Conservation (phyloP, 768 basidiomycete species). For the Macrolepiota dolichaula region DNA sequence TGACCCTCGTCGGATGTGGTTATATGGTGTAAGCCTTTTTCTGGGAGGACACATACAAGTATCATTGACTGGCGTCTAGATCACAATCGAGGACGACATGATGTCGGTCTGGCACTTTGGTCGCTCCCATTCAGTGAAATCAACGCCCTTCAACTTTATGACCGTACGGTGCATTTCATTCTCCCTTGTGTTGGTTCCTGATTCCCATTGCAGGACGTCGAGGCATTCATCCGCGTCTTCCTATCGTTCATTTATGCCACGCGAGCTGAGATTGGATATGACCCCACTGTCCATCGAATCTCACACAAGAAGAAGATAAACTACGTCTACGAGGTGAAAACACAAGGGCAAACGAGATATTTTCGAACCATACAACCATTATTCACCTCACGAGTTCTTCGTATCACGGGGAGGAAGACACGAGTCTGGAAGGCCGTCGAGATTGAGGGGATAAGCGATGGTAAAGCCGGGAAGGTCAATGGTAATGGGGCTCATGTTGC, state of each 20-base stretch:
- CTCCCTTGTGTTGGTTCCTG: neutral
- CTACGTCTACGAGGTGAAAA: neutral
- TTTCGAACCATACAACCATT: neutral
- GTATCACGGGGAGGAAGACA: slow-evolving; percentile 11
- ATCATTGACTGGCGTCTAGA: too few relatives aligned
- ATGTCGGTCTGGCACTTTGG: slow-evolving; percentile 7
- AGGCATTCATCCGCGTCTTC: neutral
- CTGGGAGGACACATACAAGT: too few relatives aligned
- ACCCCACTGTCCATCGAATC: neutral
- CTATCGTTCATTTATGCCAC: slow-evolving; percentile 2
- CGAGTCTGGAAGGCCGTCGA: slow-evolving; percentile 14
- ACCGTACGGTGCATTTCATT: neutral
- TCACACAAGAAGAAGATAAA: neutral
- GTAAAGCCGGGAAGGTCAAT: neutral
- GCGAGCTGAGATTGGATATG: slow-evolving; percentile 3
- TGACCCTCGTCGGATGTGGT: neutral
- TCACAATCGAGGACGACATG: neutral
- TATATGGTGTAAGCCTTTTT: neutral
- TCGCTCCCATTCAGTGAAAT: slow-evolving; percentile 2
- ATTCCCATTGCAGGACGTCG: neutral
- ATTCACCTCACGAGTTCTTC: neutral
- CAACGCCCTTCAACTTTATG: neutral
- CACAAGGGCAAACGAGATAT: neutral
- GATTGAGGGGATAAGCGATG: neutral
- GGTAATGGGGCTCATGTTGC: slow-evolving; percentile 1